Evolutionary conservation across 768 basidiomycete species (phyloP), one percentile per base, ranked within the genome.

Genomic region (Leccinum subgranulosum): DNA sequence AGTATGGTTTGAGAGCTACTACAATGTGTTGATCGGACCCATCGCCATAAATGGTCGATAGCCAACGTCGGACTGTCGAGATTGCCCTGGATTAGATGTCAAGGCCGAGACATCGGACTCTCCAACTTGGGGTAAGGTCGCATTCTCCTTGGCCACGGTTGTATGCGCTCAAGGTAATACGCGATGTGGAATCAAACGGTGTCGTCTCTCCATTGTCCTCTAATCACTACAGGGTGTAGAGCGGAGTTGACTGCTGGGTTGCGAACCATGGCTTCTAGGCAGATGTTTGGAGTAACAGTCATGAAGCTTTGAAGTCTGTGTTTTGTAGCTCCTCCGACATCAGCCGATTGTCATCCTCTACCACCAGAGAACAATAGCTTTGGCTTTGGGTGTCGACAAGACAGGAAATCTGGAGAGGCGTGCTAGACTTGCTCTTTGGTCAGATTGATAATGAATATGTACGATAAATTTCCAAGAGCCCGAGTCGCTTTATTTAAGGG

Each of bases 1-100:
- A 29, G 29, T 29, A 29, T 31, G 5, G 5, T 33, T 33, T 87
- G 81, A 19, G 94, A 90, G 6, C 86, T 80, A 46, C 82, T 85
- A n/a, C n/a, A n/a, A n/a, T 3, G 93, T 93, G 71, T 87, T 90
- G 62, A n/a, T n/a, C n/a, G n/a, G n/a, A 97, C 82, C 97, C 97
- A 99, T 45, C 97, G 81, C 94, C 95, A 98, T 75, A 98, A 98
- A 73, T 98, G 94, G 66, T 95, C 91, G 53, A 97, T 82, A 3
- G 86, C 84, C 3, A 90, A 66, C 2, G 81, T 79, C 1, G 87
- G 85, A 57, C 84, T 83, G 14, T 82, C 79, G 33, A 82, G 83
- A 61, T 86, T 81, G 59, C 81, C 76, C 62, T 84, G 84, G 51
- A 93, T 83, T 65, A 68, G 98, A 98, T 17, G 88, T 90, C 66